Evolutionary conservation across 805 yeast genomes (phyloP), one percentile per base, ranked within the genome.

Genomic region (Lipomyces sp.): DNA sequence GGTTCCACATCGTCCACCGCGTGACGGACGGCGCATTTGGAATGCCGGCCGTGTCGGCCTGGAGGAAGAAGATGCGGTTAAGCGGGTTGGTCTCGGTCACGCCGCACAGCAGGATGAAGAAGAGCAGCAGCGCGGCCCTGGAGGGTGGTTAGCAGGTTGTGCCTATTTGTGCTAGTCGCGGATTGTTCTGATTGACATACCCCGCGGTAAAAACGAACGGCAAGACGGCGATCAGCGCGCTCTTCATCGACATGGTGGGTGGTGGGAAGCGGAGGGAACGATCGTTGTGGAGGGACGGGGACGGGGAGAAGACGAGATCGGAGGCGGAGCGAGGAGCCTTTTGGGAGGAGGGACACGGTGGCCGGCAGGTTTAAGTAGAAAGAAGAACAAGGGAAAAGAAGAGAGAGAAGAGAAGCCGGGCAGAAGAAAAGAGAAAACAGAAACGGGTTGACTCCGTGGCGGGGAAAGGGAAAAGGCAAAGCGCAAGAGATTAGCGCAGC

Each of bases 1-100:
- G 74, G 56, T 83, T 82, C 77, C 91, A 90, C 68, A 79, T 79
- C 10, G 90, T 84, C 96, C 96, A 90, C 61, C 90, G 80, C 2
- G 87, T 73, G 14, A 68, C 64, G 2, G 49, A 69, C 66, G 58
- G 74, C 14, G 70, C 68, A 38, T 69, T 65, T 18, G 68, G 62
- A 51, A 83, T 78, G 36, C 66, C 69, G 3, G 77, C 64, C 43
- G 96, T 88, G 62, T 82, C 83, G 24, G 88, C 95, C 63, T 80
- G 74, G 37, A 90, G 64, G 90, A 93, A 88, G 71, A 84, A 89
- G 68, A 87, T 84, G 52, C 74, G 69, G 62, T 78, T 76, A 62
- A 87, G 66, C 4, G 84, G 78, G 38, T 79, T 74, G 36, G 69
- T 63, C 14, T 75, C 68, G 18, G 79, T 72, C 13, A 74, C 74